Percentiles rank a stretch among this genome's conserved stretches.
phyloP scores from a whole-genome alignment of 352 stramenopile species.

The Globisporangium okanoganense region DNA sequence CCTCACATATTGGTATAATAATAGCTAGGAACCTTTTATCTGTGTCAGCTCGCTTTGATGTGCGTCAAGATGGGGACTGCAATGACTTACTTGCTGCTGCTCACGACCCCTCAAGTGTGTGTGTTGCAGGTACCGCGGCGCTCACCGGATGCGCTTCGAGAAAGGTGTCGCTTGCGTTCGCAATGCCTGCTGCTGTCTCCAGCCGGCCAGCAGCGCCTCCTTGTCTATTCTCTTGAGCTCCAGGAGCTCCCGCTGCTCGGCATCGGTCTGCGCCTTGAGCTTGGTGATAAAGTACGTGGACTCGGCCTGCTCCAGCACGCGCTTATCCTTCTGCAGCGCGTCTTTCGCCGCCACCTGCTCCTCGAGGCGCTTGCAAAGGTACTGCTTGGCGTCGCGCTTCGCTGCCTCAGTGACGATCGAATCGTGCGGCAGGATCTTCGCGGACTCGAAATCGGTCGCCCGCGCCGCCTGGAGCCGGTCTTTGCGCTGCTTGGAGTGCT shows the following conservation, averaged over 20 bases:
- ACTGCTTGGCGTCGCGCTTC: conserved; percentile 33
- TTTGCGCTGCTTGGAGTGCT: conserved; percentile 19
- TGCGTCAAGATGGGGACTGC: neutral
- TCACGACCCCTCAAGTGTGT: neutral
- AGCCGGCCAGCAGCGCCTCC: conserved; percentile 34
- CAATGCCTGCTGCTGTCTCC: conserved; percentile 44
- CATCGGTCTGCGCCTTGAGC: conserved; percentile 31
- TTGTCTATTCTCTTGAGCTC: conserved; percentile 31
- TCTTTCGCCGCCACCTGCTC: conserved; percentile 46
- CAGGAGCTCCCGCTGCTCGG: conserved; percentile 21
- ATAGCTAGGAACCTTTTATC: conserved; percentile 28
- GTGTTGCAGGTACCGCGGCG: neutral
- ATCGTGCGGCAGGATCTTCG: conserved; percentile 46
- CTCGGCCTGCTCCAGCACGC: conserved; percentile 48
- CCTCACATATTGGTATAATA: conserved; percentile 31
- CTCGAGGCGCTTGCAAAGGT: conserved; percentile 37
- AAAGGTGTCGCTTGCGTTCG: neutral
- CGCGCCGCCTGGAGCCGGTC: conserved; percentile 12
- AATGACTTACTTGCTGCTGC: neutral
- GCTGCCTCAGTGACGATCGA: conserved; percentile 23
- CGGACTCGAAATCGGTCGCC: conserved; percentile 15
- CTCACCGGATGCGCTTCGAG: conserved; percentile 8
- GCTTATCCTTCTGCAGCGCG: conserved; percentile 29
- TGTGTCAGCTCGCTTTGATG: neutral
- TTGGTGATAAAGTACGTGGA: conserved; percentile 51